These are phyloP conservation scores for Fraxinus ornus DNA, from an alignment of 305 asterid species.

Conservation along the genomic window DNA sequence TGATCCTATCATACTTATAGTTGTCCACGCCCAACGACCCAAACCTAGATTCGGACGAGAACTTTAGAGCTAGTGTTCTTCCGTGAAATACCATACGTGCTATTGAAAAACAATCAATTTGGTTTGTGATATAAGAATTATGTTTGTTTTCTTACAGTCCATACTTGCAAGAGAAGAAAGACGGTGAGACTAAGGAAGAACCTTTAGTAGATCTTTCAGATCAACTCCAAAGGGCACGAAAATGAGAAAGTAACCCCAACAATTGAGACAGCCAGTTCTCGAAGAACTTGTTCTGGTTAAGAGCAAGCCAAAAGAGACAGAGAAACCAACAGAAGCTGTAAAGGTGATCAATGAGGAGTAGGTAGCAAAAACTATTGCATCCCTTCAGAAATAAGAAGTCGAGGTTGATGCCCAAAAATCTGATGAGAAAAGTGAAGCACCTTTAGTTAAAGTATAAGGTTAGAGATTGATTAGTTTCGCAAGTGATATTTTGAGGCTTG, in stretches of 20 bases:
- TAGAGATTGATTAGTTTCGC: no score
- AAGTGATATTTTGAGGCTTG: no score
- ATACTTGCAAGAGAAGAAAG: slow-evolving; percentile 34
- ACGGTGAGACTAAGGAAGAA: slow-evolving; percentile 38
- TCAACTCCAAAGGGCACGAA: slow-evolving; percentile 40
- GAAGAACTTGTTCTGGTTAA: slow-evolving; percentile 23
- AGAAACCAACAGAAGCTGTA: slow-evolving; percentile 23
- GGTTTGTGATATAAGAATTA: neutral
- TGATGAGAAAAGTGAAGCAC: no score
- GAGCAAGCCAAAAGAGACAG: slow-evolving; percentile 33
- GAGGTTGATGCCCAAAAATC: no score
- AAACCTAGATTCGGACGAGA: neutral
- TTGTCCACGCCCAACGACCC: no score
- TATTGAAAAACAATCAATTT: neutral
- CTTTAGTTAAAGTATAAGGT: no score
- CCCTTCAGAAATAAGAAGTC: no score
- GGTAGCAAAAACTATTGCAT: slow-evolving; percentile 31
- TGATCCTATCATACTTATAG: no score
- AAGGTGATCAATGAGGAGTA: slow-evolving; percentile 43
- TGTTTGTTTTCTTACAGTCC: neutral
- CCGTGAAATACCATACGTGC: no score
- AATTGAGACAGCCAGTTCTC: slow-evolving; percentile 11
- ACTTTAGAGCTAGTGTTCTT: no score
- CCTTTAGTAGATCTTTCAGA: slow-evolving; percentile 41
- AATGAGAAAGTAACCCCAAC: slow-evolving; percentile 26